A percentile compares a stretch with the other conserved stretches of the same genome.
Conservation (phyloP, 257 asterid species). For the Gentiana straminea region DNA sequence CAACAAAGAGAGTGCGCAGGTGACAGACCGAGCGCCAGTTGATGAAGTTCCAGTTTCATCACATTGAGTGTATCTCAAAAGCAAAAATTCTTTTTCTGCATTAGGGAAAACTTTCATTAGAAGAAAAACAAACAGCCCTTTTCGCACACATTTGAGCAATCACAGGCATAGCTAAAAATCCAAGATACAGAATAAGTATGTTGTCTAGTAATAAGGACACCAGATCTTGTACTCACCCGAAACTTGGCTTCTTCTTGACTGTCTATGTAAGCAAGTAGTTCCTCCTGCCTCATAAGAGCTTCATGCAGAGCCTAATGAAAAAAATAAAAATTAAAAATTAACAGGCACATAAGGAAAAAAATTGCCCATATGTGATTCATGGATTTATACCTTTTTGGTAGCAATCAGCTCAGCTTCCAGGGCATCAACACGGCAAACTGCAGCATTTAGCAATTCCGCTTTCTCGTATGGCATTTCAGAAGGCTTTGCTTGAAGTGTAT, state of each 20-base stretch:
- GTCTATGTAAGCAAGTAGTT: constrained; percentile 86
- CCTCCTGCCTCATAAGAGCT: constrained; percentile 96
- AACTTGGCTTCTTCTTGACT: constrained; percentile 69
- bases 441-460: constrained; percentile 88
- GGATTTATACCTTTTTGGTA: constrained; percentile 68
- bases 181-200: not conserved
- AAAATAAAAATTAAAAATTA: too few relatives aligned
- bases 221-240: constrained; percentile 35
- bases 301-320: constrained; percentile 75
- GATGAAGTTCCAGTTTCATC: not conserved
- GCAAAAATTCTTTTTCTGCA: constrained; percentile 80
- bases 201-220: not conserved
- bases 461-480: constrained; percentile 91
- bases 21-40: not conserved
- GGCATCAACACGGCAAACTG: constrained; percentile 95
- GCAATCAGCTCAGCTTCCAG: constrained; percentile 95
- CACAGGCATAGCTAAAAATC: too few relatives aligned
- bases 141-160: not conserved
- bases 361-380: not conserved
- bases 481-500: constrained; percentile 74
- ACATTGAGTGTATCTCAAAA: constrained; percentile 26
- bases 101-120: constrained; percentile 5
- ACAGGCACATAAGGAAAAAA: too few relatives aligned
- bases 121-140: not conserved
- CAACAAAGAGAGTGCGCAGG: not conserved